Evolutionary conservation across 129 eudicot genomes (phyloP).

Genomic region (sunflower (Helianthus annuus)): DNA sequence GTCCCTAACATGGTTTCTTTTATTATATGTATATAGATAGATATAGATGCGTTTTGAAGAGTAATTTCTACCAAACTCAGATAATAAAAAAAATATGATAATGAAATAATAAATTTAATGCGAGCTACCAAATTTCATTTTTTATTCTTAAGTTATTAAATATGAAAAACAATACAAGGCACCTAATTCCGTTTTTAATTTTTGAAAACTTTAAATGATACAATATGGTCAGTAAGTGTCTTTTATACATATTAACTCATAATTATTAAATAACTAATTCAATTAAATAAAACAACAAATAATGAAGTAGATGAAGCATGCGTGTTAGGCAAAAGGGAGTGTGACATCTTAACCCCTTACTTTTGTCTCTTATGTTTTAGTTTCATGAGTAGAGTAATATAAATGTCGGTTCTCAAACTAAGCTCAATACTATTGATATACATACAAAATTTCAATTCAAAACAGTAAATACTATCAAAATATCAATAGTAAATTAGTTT

Average conservation of each 20-base stretch:
- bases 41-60: too few species aligned
- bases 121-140: not conserved
- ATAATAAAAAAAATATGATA: too few species aligned
- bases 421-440: too few species aligned
- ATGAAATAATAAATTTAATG: not conserved
- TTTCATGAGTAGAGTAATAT: too few species aligned
- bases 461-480: too few species aligned
- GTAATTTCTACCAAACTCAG: too few species aligned
- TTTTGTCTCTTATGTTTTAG: not conserved
- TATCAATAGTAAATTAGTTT: too few species aligned
- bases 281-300: not conserved
- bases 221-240: not conserved
- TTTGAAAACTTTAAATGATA: not conserved
- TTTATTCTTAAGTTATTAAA: not conserved
- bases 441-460: too few species aligned
- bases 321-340: conserved; percentile 1
- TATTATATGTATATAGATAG: too few species aligned
- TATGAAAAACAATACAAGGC: not conserved
- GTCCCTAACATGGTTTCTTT: too few species aligned
- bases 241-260: not conserved
- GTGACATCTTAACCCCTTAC: conserved; percentile 8
- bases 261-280: not conserved
- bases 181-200: not conserved
- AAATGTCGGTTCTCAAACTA: too few species aligned
- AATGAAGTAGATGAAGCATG: not conserved